phyloP scores from a whole-genome alignment of 1,284 basidiomycete species.

The Golubevia pallescens region DNA sequence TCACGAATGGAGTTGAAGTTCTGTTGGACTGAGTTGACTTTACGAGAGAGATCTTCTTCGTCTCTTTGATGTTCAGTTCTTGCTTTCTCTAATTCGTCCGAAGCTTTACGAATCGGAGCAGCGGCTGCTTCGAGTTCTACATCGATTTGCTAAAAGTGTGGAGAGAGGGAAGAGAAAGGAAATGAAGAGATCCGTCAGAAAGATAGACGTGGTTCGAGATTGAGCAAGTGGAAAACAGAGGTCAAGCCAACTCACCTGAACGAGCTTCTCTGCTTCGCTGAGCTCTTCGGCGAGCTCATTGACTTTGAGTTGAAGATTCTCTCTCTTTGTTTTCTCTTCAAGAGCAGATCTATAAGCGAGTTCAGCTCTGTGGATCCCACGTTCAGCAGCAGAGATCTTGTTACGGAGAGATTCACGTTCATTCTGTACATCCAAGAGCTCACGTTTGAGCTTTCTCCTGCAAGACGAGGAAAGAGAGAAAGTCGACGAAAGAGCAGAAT shows the following conservation, averaged over 20 bases:
- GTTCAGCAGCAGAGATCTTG: conserved; percentile 6
- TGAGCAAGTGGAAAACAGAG: too few relatives aligned
- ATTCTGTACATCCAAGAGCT: conserved; percentile 30
- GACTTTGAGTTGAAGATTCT: background rate
- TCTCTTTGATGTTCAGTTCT: conserved; percentile 26
- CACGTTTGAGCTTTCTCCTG: conserved; percentile 35
- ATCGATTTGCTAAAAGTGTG: conserved; percentile 25
- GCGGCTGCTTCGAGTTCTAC: conserved; percentile 25
- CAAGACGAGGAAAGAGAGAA: background rate
- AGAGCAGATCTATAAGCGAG: background rate
- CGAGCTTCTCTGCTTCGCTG: background rate
- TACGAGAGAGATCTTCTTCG: conserved; percentile 18
- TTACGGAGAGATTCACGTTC: conserved; percentile 4
- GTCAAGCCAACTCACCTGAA: background rate
- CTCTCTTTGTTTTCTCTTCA: background rate
- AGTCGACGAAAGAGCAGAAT: too few relatives aligned
- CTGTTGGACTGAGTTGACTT: background rate
- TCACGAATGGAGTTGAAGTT: background rate
- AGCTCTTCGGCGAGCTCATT: background rate
- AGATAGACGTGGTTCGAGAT: too few relatives aligned
- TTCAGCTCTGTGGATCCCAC: background rate
- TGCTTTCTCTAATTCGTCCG: conserved; percentile 37
- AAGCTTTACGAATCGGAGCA: conserved; percentile 31
- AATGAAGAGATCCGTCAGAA: too few relatives aligned
- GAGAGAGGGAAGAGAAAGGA: too few relatives aligned